Conservation (phyloP, 495 filamentous ascomycete genomes). For the Entonaema liquescens region DNA sequence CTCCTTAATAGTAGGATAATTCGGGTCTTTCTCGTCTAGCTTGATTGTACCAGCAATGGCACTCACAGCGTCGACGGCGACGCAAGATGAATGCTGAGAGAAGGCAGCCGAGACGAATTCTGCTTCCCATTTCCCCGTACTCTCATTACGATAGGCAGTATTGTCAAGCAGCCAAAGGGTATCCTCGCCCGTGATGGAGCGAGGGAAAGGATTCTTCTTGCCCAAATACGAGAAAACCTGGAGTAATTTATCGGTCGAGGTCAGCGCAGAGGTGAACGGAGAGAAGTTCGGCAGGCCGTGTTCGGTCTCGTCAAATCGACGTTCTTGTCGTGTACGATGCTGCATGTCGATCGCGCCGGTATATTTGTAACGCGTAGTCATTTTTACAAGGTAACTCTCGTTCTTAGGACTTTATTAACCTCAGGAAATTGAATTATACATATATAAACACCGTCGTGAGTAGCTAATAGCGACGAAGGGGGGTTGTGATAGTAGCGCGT, state of each 20-base stretch:
- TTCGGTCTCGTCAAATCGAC: slow-evolving; percentile 55
- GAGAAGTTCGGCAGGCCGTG: slow-evolving; percentile 47
- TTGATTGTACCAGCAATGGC: slow-evolving; percentile 76
- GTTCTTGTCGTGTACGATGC: slow-evolving; percentile 51
- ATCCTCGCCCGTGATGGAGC: slow-evolving; percentile 57
- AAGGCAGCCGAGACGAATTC: slow-evolving; percentile 87
- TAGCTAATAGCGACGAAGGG: slow-evolving; percentile 1
- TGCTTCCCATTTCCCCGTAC: slow-evolving; percentile 69
- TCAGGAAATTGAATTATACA: no score
- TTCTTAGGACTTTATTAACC: slow-evolving; percentile 3
- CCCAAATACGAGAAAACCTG: slow-evolving; percentile 58
- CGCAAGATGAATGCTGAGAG: slow-evolving; percentile 69
- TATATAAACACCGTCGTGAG: no score
- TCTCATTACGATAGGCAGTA: slow-evolving; percentile 71
- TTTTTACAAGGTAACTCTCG: slow-evolving; percentile 12
- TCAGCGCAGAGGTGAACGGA: slow-evolving; percentile 19
- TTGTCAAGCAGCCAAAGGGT: slow-evolving; percentile 92
- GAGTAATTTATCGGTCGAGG: slow-evolving; percentile 40
- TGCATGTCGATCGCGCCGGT: slow-evolving; percentile 47
- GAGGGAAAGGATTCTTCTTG: slow-evolving; percentile 53
- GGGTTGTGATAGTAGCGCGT: slow-evolving; percentile 35
- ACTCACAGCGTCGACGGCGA: slow-evolving; percentile 72
- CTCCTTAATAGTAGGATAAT: slow-evolving; percentile 70
- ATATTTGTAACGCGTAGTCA: slow-evolving; percentile 28
- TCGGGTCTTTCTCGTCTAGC: slow-evolving; percentile 68